Conservation (phyloP, 2,329 filamentous ascomycete genomes). For the Xylaria polymorpha region DNA sequence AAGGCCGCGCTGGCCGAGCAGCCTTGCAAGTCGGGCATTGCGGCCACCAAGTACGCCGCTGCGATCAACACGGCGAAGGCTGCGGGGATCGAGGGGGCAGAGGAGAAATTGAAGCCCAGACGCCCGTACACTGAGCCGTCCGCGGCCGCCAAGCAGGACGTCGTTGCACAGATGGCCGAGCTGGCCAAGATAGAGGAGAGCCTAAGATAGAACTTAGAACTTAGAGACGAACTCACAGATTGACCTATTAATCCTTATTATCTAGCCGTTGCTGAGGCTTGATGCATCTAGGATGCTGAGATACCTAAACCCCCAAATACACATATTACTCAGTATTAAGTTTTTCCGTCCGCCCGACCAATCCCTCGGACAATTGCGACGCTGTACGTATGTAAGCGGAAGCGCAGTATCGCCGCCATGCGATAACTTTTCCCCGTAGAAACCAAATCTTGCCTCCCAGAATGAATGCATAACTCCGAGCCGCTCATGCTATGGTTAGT, state of each 20-base stretch:
- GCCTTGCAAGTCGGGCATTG: slow-evolving; percentile 74
- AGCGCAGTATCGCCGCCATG: not conserved
- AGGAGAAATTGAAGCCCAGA: slow-evolving; percentile 67
- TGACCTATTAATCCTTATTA: slow-evolving; percentile 15
- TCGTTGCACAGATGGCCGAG: slow-evolving; percentile 56
- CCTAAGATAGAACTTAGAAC: slow-evolving; percentile 31
- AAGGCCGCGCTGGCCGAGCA: slow-evolving; percentile 73
- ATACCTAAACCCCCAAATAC: slow-evolving; percentile 20
- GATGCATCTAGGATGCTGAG: slow-evolving; percentile 4
- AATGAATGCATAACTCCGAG: slow-evolving; percentile 10
- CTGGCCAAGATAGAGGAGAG: slow-evolving; percentile 48
- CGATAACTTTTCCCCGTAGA: not conserved
- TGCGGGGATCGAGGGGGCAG: slow-evolving; percentile 70
- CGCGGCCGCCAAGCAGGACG: slow-evolving; percentile 57
- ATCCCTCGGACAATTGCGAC: slow-evolving; percentile 15
- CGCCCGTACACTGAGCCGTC: slow-evolving; percentile 68
- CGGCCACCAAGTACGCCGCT: slow-evolving; percentile 75
- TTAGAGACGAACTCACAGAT: slow-evolving; percentile 6
- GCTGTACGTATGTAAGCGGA: slow-evolving; percentile 18
- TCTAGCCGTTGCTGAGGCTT: not conserved
- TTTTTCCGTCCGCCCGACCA: not conserved
- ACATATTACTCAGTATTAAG: slow-evolving; percentile 8
- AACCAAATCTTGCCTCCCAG: slow-evolving; percentile 3
- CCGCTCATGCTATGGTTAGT: not conserved
- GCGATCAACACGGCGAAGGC: slow-evolving; percentile 67